Base-by-base conservation (phyloP, 1,284 basidiomycete genomes). In the Cystobasidium slooffiae region DNA sequence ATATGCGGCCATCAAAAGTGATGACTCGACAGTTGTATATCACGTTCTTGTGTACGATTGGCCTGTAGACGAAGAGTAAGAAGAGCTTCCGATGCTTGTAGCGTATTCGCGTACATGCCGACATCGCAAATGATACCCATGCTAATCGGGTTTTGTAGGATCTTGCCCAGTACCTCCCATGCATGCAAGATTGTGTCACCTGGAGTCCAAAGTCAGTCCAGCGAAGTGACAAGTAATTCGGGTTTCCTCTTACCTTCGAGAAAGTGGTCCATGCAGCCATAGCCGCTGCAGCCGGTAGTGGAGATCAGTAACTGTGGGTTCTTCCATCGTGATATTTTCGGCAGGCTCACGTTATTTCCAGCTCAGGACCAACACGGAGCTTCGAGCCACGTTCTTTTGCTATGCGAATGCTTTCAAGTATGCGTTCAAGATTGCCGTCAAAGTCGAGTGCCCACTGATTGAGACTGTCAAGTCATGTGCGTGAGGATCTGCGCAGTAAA, bases 21-120 rank as follows among this genome's bases (percentile, higher is more conserved):
- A 98, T 90, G 46, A 98, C 86, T 20, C 97, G 89, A 82, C 94
- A 97, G 81, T 99, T 99, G 85, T 98, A 99, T 76, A 92, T 94
- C 65, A 94, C 93, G 79, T 96, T 97, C 86, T 97, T 97, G 86
- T 98, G 97, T 4, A 90, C 87, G 63, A 98, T 87, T 0, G 97
- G 96, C 94, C 94, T 96, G 75, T 6, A 46, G 18, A 24, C 22
- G 51, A 22, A 44, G 43, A 9, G 62, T 39, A 43, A 14, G 52
- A 51, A 67, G 39, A 9, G 9, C 39, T 31, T 7, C 22, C 16
- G 41, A 37, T 31, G 6, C 24, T 9, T 31, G 31, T 24, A 41
- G 78, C 76, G 53, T 79, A 78, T 47, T 10, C 16, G 84, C 92
- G 78, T 65, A 93, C 94, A 97, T 97, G 79, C 94, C 94, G 66